These are phyloP conservation scores for Aspergillus oerlinghausenensis DNA, from an alignment of 2,329 filamentous ascomycete species.

Conservation along the genomic window DNA sequence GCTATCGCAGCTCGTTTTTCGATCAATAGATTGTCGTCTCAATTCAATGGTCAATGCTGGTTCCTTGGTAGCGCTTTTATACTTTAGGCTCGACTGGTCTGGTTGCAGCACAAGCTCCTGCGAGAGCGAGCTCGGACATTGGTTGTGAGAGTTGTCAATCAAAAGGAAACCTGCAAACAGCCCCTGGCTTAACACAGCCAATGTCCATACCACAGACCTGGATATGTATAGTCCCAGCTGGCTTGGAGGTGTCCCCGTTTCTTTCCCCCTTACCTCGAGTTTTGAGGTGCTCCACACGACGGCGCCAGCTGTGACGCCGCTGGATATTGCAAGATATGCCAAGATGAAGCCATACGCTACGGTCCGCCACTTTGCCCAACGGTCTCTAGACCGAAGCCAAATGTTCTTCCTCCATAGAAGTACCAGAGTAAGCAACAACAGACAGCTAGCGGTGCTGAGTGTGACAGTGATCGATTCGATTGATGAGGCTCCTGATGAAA, in stretches of 20 bases:
- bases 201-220: constrained; percentile 34
- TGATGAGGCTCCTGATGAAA: constrained; percentile 10
- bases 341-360: constrained; percentile 15
- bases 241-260: neutral
- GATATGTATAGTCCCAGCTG: constrained; percentile 24
- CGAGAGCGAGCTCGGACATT: constrained; percentile 20
- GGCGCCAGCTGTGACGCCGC: constrained; percentile 23
- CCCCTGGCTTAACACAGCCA: constrained; percentile 29
- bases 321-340: constrained; percentile 24
- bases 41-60: constrained; percentile 11
- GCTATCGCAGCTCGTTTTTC: constrained; percentile 11
- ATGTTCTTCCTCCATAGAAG: constrained; percentile 17
- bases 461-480: constrained; percentile 22
- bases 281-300: constrained; percentile 20
- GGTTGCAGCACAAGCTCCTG: constrained; percentile 22
- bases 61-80: constrained; percentile 4
- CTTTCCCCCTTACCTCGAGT: constrained; percentile 3
- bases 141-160: constrained; percentile 5
- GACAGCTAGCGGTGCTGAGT: constrained; percentile 24
- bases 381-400: constrained; percentile 5
- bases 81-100: constrained; percentile 7
- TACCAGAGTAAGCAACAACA: constrained; percentile 15
- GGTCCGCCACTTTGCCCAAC: constrained; percentile 16
- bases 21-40: constrained; percentile 9
- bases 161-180: constrained; percentile 28